Conservation (phyloP, 768 basidiomycete species). For the Termitomyces sp. region DNA sequence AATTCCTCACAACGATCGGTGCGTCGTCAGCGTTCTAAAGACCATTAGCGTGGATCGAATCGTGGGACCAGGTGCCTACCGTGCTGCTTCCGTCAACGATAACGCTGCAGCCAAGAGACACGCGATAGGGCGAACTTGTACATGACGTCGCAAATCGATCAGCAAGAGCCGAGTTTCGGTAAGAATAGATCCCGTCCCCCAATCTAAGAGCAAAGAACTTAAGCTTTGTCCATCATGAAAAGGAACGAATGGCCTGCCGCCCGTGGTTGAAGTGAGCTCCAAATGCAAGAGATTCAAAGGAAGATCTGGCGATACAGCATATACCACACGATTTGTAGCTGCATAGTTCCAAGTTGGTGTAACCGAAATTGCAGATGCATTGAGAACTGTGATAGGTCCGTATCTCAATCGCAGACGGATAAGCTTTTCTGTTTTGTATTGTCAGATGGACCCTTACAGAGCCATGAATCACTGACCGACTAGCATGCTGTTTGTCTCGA, state of each 20-base stretch:
- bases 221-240: not conserved
- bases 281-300: constrained; percentile 58
- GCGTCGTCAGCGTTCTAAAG: constrained; percentile 45
- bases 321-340: constrained; percentile 64
- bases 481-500: constrained; percentile 45
- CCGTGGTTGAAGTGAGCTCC: constrained; percentile 51
- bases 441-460: not conserved
- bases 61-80: constrained; percentile 9
- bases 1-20: constrained; percentile 49
- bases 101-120: constrained; percentile 61
- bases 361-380: constrained; percentile 68
- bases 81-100: constrained; percentile 32
- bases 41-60: constrained; percentile 12
- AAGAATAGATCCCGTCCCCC: constrained; percentile 65
- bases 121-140: constrained; percentile 63
- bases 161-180: constrained; percentile 55
- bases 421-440: constrained; percentile 28
- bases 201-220: constrained; percentile 35
- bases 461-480: constrained; percentile 36
- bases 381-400: constrained; percentile 64
- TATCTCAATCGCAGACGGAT: constrained; percentile 42
- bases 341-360: constrained; percentile 49
- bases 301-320: constrained; percentile 56
- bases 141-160: constrained; percentile 66
- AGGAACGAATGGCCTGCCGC: constrained; percentile 36